phyloP scores from a whole-genome alignment of 345 rosid genomes.

The Anastatica hierochuntica region DNA sequence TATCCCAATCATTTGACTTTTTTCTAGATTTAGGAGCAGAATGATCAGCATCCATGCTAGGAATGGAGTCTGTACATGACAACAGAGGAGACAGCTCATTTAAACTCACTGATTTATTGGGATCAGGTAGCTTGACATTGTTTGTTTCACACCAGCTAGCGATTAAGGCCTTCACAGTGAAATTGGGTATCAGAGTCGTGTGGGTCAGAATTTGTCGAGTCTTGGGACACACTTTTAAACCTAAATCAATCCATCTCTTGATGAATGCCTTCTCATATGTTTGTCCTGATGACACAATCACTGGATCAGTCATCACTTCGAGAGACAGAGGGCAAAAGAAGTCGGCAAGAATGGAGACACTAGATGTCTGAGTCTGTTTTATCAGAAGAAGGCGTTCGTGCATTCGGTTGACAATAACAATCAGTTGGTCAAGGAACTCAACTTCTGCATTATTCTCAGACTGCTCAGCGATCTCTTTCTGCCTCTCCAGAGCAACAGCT shows the following conservation, averaged over 20 bases:
- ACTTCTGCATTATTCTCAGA: slow-evolving; percentile 67
- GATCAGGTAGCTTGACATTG: slow-evolving; percentile 79
- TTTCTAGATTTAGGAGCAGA: slow-evolving; percentile 26
- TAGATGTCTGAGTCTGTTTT: slow-evolving; percentile 66
- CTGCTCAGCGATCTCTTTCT: slow-evolving; percentile 90
- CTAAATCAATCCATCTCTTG: slow-evolving; percentile 87
- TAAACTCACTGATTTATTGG: slow-evolving; percentile 41
- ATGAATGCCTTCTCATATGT: slow-evolving; percentile 87
- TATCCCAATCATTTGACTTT: slow-evolving; percentile 40
- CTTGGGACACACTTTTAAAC: slow-evolving; percentile 92
- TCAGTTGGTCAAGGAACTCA: slow-evolving; percentile 62
- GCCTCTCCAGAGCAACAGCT: slow-evolving; percentile 88
- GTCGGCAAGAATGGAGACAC: slow-evolving; percentile 87
- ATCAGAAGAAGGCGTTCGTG: slow-evolving; percentile 64
- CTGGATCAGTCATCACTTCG: slow-evolving; percentile 96
- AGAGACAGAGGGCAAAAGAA: slow-evolving; percentile 95
- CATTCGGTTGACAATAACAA: slow-evolving; percentile 55
- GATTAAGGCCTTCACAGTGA: slow-evolving; percentile 86
- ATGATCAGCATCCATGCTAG: slow-evolving; percentile 24
- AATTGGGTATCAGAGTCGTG: slow-evolving; percentile 85
- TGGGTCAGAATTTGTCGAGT: slow-evolving; percentile 70
- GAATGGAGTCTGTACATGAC: slow-evolving; percentile 40
- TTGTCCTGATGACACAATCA: slow-evolving; percentile 89
- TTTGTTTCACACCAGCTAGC: slow-evolving; percentile 93
- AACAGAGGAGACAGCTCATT: slow-evolving; percentile 51